Conservation (phyloP, 2,329 filamentous ascomycete species). For the Didymella pinodella region DNA sequence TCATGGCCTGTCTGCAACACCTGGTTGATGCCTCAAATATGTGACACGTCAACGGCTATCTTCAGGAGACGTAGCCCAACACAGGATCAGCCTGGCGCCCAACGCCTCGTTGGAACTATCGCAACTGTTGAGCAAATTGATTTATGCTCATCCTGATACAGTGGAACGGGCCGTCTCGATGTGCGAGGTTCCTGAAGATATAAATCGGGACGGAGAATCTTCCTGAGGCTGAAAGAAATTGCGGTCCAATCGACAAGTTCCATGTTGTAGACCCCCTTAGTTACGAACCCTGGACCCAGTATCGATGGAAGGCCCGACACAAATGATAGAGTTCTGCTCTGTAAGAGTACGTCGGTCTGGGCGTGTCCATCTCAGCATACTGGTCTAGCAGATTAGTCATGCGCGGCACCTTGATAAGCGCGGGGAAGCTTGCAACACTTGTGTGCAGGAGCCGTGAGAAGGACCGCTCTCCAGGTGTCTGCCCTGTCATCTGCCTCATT, state of each 20-base stretch:
- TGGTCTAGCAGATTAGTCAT: not conserved
- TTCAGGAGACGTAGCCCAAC: not conserved
- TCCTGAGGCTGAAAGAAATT: conserved; percentile 8
- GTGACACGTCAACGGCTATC: conserved; percentile 2
- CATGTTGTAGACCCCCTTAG: not conserved
- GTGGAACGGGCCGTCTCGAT: conserved; percentile 10
- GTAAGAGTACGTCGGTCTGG: not conserved
- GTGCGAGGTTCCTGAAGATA: conserved; percentile 4
- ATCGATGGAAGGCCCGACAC: not conserved
- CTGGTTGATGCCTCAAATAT: not conserved
- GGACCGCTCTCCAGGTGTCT: conserved; percentile 3
- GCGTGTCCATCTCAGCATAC: not conserved
- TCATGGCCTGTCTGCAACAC: not conserved
- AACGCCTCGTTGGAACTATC: conserved; percentile 9
- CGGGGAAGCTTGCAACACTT: conserved; percentile 9
- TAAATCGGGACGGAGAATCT: conserved; percentile 1
- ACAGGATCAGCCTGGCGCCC: conserved; percentile 5
- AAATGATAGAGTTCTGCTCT: conserved; percentile 2
- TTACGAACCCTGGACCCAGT: conserved; percentile 1
- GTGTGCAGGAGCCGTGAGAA: not conserved
- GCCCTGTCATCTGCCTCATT: not conserved
- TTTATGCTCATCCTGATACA: conserved; percentile 6
- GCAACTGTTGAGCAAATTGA: conserved; percentile 2
- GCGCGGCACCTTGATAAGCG: not conserved
- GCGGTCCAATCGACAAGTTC: conserved; percentile 9